Evolutionary conservation across 1,139 yeast genomes (phyloP), one percentile per base, ranked within the genome.

Genomic region (Debaryomycetaceae sp.): DNA sequence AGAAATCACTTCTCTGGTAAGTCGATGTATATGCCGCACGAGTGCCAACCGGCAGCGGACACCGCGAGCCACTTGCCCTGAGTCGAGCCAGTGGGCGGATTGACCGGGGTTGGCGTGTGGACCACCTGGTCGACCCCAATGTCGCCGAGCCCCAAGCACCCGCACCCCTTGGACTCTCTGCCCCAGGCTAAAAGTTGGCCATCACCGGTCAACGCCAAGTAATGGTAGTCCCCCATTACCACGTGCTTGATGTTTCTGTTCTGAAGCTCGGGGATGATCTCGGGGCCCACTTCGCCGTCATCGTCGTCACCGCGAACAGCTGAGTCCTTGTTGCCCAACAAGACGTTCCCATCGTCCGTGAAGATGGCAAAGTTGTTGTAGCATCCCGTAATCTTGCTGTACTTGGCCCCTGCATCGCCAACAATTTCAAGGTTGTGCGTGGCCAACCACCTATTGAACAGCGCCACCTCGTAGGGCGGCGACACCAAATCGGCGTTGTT

Each of bases 41-140:
- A 75, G 36, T 83, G 93, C 93, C 91, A 83, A 2, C 94, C 94
- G n/a, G 79, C 75, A 9, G 86, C 83, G 2, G 83, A 68, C 29
- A 78, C 66, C 1, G 75, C 73, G 39, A 47, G 44, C 73, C 73
- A 50, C 43, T 65, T 59, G 0, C 75, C 76, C 2, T 50, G 50
- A 4, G 41, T 39, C 4, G 51, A 46, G 10, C n/a, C 25, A 13
- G 8, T 18, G n/a, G 36, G 36, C 9, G 13, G 12, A 4, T 25
- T 22, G 9, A 33, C 36, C 5, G 10, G 23, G n/a, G 24, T 25
- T 2, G 36, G 36, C 3, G 10, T 22, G 14, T 19, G 5, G 8
- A 33, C 27, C 3, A 25, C 25, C 13, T 29, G 17, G 15, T 29
- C 23, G 13, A 9, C 5, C 10, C 20, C 30, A n/a, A 33, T 16